Evolutionary conservation across 148 eudicot genomes (phyloP), one percentile per base, ranked within the genome.

Genomic region (Arbutus unedo): DNA sequence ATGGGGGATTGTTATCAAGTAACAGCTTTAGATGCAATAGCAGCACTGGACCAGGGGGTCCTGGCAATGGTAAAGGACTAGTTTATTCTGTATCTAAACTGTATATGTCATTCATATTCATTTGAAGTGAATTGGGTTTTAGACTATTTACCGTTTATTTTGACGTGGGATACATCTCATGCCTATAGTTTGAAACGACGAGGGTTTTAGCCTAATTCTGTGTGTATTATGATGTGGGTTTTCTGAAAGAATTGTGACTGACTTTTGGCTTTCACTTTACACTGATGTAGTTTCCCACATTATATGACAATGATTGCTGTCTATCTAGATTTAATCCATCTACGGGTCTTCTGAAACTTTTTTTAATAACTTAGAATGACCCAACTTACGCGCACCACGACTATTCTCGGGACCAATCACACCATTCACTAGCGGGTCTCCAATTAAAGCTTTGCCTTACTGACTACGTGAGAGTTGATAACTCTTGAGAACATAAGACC

Each of bases 11-110:
- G 49, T 44, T n/a, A 38, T 49, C 84, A 18, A 83, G 45, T 2
- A 44, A 15, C 25, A 79, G 54, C 50, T 84, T 74, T 19, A 84
- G 86, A 54, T 87, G 89, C 83, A 81, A 79, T 57, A 62, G 89
- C 83, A 84, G 83, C 87, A 54, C 74, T 51, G 47, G 81, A 41
- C 84, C 85, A 19, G 85, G 87, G 74, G 85, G 84, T 70, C 85
- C 89, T 38, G 84, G 82, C 62, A 80, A 81, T 60, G 87, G 87
- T 82, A 64, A 64, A 23, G 14, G 21, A 21, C 67, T 21, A 64
- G 70, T 9, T 10, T 64, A 38, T 64, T 23, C 41, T 8, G 41
- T 23, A 25, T 64, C 8, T 8, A 3, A 64, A 21, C 41, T 64
- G 68, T 23, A 62, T 62, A 9, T n/a, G n/a, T n/a, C 38, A n/a